Percentiles rank a stretch among this genome's conserved stretches.
These are phyloP conservation scores for Arthroderma uncinatum DNA, from an alignment of 2,329 filamentous ascomycete species.

Conservation along the genomic window DNA sequence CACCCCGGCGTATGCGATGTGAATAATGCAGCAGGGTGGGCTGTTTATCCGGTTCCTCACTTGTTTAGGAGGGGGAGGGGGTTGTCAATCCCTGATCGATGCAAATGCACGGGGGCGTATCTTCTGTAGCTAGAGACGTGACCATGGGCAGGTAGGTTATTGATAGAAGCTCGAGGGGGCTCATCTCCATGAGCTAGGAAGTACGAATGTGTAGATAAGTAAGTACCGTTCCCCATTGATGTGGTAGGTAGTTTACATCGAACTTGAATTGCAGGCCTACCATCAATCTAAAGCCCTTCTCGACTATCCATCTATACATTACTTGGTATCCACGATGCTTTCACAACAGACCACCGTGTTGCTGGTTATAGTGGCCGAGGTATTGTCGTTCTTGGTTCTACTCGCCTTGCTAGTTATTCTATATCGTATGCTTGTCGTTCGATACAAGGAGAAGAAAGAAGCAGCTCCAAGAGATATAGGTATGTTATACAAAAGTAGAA, in stretches of 20 bases:
- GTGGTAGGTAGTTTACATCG: neutral
- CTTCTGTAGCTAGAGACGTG: neutral
- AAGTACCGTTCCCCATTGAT: neutral
- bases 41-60: neutral
- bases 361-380: constrained; percentile 1
- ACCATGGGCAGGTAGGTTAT: neutral
- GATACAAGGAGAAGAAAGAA: neutral
- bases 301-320: too few relatives aligned
- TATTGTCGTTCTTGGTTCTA: neutral
- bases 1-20: neutral
- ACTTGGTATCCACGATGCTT: neutral
- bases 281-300: neutral
- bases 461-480: neutral
- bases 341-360: neutral
- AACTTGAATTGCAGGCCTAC: too few relatives aligned
- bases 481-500: neutral
- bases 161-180: neutral
- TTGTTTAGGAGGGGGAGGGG: neutral
- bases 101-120: neutral
- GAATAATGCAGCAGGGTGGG: neutral
- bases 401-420: neutral
- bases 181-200: neutral
- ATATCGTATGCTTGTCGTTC: constrained; percentile 1
- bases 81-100: neutral
- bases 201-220: neutral